Evolutionary conservation across 352 stramenopile species (phyloP).

Genomic region (Globisporangium lucens): DNA sequence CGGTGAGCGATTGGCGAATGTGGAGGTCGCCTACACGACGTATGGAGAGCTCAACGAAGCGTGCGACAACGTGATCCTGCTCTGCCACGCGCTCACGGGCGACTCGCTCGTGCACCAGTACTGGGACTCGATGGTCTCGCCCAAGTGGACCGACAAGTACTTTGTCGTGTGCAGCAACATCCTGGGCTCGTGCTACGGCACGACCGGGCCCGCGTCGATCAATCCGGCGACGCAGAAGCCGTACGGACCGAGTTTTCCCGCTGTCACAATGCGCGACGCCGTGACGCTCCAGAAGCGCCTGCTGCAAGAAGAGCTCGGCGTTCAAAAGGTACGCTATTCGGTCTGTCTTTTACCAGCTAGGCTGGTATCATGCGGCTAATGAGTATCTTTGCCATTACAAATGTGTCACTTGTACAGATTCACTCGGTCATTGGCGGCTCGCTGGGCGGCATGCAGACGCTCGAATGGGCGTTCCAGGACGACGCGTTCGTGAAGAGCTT

Average conservation of each 20-base stretch:
- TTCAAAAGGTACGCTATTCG: conserved; percentile 40
- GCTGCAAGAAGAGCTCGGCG: conserved; percentile 85
- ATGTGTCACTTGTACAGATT: conserved; percentile 24
- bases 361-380: no score
- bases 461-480: conserved; percentile 94
- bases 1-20: conserved; percentile 56
- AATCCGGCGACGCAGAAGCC: conserved; percentile 59
- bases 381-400: no score
- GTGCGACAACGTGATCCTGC: conserved; percentile 21
- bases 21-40: conserved; percentile 92
- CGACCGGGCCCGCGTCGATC: conserved; percentile 79
- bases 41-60: conserved; percentile 89
- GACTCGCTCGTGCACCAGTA: conserved; percentile 93
- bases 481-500: conserved; percentile 85
- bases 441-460: conserved; percentile 97
- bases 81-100: conserved; percentile 93
- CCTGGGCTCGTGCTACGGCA: conserved; percentile 95
- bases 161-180: conserved; percentile 97
- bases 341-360: not conserved
- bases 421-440: conserved; percentile 92
- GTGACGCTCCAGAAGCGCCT: conserved; percentile 89
- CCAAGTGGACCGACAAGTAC: conserved; percentile 95
- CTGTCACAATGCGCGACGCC: conserved; percentile 92
- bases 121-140: conserved; percentile 92
- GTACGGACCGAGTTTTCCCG: conserved; percentile 91